Evolutionary conservation across 2,329 filamentous ascomycete species (phyloP), one percentile per base, ranked within the genome.

Genomic region (Falciphora oryzae): DNA sequence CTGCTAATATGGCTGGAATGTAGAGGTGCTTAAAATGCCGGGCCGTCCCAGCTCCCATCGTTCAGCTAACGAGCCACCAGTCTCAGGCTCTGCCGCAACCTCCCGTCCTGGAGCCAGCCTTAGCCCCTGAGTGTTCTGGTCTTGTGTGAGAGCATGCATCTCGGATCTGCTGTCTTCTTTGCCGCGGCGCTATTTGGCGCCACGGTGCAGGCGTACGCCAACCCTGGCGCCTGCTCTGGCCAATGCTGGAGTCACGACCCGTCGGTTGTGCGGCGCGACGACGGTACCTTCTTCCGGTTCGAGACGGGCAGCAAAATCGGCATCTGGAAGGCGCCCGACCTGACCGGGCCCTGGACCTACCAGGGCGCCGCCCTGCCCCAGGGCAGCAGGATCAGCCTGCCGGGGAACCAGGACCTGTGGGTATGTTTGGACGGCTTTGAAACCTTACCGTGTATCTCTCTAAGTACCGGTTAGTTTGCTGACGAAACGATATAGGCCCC

Each of bases 401-500:
- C 72, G 6, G 76, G 78, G 2, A 76, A 75, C 31, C 70, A 75
- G 57, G 76, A 79, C 64, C 72, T 79, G 25, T 79, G 77, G 77
- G 77, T 77, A 71, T 58, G 71, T 64, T 8, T 2, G 16, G 16
- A 44, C 16, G 10, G 32, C 10, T 11, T 35, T 35, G n/a, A n/a
- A n/a, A n/a, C n/a, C n/a, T n/a, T n/a, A n/a, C n/a, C n/a, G n/a
- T n/a, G n/a, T n/a, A n/a, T n/a, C n/a, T n/a, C n/a, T n/a, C n/a
- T n/a, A n/a, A 14, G 11, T 4, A 14, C 8, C 58, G 29, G 58
- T 10, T n/a, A n/a, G 59, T 38, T 58, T 60, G 27, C 31, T 29
- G 13, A 29, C 11, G 11, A 25, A n/a, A 25, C n/a, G 22, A 59
- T 25, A 44, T n/a, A 44, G 85, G 88, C 88, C 2, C 88, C 88